These are phyloP conservation scores for Penicillium riverlandense DNA, from an alignment of 495 filamentous ascomycete genomes.

Conservation along the genomic window DNA sequence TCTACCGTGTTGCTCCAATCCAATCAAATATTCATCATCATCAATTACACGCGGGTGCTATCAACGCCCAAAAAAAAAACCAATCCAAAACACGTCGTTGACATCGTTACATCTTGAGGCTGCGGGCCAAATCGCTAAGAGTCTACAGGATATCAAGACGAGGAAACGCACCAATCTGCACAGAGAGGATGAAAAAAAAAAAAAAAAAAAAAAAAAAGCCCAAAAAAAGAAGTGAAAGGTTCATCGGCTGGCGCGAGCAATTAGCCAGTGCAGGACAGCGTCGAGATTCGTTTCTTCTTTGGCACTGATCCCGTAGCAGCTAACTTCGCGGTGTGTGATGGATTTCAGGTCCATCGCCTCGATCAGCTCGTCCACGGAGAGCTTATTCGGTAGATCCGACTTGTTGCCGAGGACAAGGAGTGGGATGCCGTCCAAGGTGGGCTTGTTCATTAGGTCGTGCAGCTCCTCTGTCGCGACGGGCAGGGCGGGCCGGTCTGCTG, in stretches of 20 bases:
- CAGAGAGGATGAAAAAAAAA: slow-evolving; percentile 4
- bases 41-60: no score
- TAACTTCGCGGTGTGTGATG: slow-evolving; percentile 88
- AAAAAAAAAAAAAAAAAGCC: slow-evolving; percentile 1
- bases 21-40: no score
- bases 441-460: slow-evolving; percentile 79
- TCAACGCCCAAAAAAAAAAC: neutral
- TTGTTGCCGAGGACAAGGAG: slow-evolving; percentile 97
- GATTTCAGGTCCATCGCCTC: slow-evolving; percentile 84
- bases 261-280: slow-evolving; percentile 93
- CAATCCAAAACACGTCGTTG: slow-evolving; percentile 10
- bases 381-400: slow-evolving; percentile 79
- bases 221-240: neutral
- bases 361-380: slow-evolving; percentile 92
- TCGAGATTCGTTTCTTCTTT: slow-evolving; percentile 99
- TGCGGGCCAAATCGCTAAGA: slow-evolving; percentile 11
- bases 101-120: slow-evolving; percentile 20
- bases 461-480: slow-evolving; percentile 90
- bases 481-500: slow-evolving; percentile 71
- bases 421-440: slow-evolving; percentile 80
- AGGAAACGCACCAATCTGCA: neutral
- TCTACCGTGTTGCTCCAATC: no score
- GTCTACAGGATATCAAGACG: slow-evolving; percentile 9
- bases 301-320: slow-evolving; percentile 97
- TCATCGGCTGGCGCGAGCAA: slow-evolving; percentile 66